A percentile compares a stretch with the other conserved stretches of the same genome.
These are phyloP conservation scores for Emergomyces africanus DNA, from an alignment of 2,329 filamentous ascomycete species.

Conservation along the genomic window DNA sequence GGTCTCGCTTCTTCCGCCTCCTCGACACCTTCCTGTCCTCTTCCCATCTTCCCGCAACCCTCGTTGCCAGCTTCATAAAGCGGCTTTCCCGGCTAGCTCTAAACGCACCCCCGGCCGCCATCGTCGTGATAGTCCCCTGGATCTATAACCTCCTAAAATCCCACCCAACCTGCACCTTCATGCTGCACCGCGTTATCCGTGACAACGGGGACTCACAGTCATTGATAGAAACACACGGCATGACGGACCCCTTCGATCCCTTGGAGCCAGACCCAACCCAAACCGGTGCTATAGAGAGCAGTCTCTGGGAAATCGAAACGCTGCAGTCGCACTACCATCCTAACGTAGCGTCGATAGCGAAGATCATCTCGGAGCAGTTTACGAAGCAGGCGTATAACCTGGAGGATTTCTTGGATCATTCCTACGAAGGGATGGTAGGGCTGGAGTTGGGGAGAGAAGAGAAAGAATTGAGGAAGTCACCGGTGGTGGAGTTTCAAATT, in stretches of 20 bases:
- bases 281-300: conserved; percentile 80
- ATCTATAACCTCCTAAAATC: conserved; percentile 87
- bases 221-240: conserved; percentile 47
- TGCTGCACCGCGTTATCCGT: conserved; percentile 70
- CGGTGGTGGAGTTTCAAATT: conserved; percentile 88
- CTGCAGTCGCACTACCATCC: conserved; percentile 91
- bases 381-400: conserved; percentile 89
- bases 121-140: conserved; percentile 83
- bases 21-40: conserved; percentile 83
- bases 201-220: conserved; percentile 43
- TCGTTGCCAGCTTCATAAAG: conserved; percentile 95
- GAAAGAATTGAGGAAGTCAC: conserved; percentile 72
- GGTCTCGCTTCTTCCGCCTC: conserved; percentile 84
- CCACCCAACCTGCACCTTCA: conserved; percentile 86
- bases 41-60: conserved; percentile 76
- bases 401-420: conserved; percentile 96
- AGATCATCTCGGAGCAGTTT: conserved; percentile 92
- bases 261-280: conserved; percentile 70
- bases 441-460: conserved; percentile 53
- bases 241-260: conserved; percentile 65
- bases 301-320: conserved; percentile 87
- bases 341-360: conserved; percentile 85
- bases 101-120: conserved; percentile 77
- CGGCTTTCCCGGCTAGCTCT: conserved; percentile 72
- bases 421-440: conserved; percentile 64